These are phyloP conservation scores for Globisporangium carolinianum DNA, from an alignment of 352 stramenopile genomes.

Conservation along the genomic window DNA sequence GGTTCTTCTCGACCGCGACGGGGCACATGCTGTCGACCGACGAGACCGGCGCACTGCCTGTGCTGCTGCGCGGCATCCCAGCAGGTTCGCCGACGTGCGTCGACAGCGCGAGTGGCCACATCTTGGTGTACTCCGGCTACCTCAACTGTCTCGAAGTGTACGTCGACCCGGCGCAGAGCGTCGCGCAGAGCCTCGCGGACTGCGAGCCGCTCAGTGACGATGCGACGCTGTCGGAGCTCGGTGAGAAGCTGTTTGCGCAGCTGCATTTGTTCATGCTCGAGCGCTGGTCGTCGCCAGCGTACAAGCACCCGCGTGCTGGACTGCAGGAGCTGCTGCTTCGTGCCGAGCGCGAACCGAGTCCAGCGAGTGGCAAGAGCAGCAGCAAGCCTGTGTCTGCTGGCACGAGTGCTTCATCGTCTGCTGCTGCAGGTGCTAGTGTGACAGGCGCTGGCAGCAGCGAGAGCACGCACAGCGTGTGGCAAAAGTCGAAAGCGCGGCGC, in stretches of 20 bases:
- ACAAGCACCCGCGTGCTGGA: constrained; percentile 33
- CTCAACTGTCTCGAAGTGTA: constrained; percentile 70
- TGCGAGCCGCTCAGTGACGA: constrained; percentile 1
- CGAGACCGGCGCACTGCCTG: constrained; percentile 17
- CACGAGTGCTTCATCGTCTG: background rate
- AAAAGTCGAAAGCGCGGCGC: constrained; percentile 38
- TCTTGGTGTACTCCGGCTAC: constrained; percentile 63
- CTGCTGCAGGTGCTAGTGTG: no score
- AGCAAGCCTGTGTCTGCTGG: background rate
- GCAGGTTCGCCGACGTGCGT: constrained; percentile 60
- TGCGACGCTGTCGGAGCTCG: constrained; percentile 19
- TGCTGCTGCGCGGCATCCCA: constrained; percentile 50
- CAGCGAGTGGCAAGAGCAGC: constrained; percentile 1
- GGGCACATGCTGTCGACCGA: constrained; percentile 24
- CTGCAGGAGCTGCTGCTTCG: constrained; percentile 46
- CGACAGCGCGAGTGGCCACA: constrained; percentile 31
- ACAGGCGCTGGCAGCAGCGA: background rate
- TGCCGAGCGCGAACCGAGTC: constrained; percentile 21
- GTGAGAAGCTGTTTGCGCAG: constrained; percentile 22
- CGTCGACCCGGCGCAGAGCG: constrained; percentile 9
- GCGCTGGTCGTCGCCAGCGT: constrained; percentile 33
- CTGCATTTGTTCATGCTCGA: constrained; percentile 28
- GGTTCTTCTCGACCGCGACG: constrained; percentile 58
- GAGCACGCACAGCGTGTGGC: background rate
- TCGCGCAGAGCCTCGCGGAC: constrained; percentile 2